Evolutionary conservation across 208 protist species (phyloP), one percentile per base, ranked within the genome.

Genomic region (Leishmania major): DNA sequence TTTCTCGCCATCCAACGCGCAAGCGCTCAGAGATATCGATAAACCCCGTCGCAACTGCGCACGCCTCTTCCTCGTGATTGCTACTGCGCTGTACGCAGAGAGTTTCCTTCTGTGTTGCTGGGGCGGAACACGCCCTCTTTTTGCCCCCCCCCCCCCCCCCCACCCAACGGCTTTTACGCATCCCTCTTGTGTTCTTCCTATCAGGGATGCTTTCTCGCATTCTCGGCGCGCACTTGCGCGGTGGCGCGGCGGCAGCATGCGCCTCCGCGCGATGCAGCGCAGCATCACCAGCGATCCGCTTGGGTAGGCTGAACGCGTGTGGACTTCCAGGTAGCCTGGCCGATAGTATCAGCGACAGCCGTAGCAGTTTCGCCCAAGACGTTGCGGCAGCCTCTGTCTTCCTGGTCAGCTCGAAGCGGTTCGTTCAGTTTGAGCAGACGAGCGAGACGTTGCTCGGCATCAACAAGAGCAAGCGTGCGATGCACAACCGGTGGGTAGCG

Each of bases 381-480:
- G 64, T 15, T 6, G 17, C 3, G 47, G 51, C 73, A 25, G n/a
- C 73, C 4, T 4, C 73, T 45, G 17, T 31, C 15, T 77, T 78
- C 53, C 75, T 78, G 28, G 37, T 78, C 1, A 47, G 51, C 53
- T 6, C 82, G n/a, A 86, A 86, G 74, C 82, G 82, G 35, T 86
- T 82, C 51, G 89, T 94, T 43, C 93, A 96, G 86, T 96, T 89
- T 66, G 89, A 95, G 73, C 92, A 95, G 40, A 94, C 91, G 7
- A 93, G 88, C 37, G 89, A 91, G 13, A 95, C 92, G 43, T 47
- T 95, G 64, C 51, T 79, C n/a, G 92, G 93, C 35, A 87, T 96
- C 40, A 97, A 97, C 86, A 93, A 86, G 37, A 89, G 91, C 28
- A 80, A 85, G 67, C 81, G 82, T 22, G 57, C 62, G 35, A 37